A percentile compares a stretch with the other conserved stretches of the same genome.
These are phyloP conservation scores for Achaetomium macrosporum DNA, from an alignment of 2,329 filamentous ascomycete species.

Conservation along the genomic window DNA sequence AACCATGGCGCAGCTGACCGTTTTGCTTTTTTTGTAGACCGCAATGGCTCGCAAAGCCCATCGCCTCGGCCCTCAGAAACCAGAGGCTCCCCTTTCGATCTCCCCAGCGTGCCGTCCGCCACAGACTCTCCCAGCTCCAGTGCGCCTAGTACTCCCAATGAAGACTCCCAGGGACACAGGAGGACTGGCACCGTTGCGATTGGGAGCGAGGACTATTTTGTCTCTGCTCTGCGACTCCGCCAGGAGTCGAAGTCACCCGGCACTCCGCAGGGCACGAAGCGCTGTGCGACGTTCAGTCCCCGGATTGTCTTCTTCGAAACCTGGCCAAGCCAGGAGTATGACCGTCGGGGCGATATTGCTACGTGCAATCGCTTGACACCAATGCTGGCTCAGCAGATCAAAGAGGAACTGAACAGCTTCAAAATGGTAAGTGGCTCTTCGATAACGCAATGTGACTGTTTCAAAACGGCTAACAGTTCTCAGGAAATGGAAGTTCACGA, in stretches of 20 bases:
- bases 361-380: constrained; percentile 97
- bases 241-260: constrained; percentile 71
- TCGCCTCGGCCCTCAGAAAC: constrained; percentile 56
- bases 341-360: constrained; percentile 89
- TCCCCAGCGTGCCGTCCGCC: constrained; percentile 57
- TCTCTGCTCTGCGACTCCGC: constrained; percentile 65
- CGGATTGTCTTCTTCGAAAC: constrained; percentile 94
- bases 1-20: background rate
- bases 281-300: constrained; percentile 75
- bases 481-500: constrained; percentile 99
- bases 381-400: constrained; percentile 97
- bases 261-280: constrained; percentile 65
- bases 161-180: constrained; percentile 64
- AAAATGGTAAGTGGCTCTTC: constrained; percentile 73
- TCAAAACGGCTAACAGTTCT: constrained; percentile 22
- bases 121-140: constrained; percentile 79
- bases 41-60: constrained; percentile 62
- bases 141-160: constrained; percentile 79
- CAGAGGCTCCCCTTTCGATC: constrained; percentile 45
- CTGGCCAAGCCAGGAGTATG: constrained; percentile 93
- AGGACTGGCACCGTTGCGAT: constrained; percentile 66
- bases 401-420: constrained; percentile 98
- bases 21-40: constrained; percentile 34
- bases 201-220: constrained; percentile 85
- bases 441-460: background rate